Evolutionary conservation across 1,284 basidiomycete genomes (phyloP), one percentile per base, ranked within the genome.

Genomic region (Sutorius eximius): DNA sequence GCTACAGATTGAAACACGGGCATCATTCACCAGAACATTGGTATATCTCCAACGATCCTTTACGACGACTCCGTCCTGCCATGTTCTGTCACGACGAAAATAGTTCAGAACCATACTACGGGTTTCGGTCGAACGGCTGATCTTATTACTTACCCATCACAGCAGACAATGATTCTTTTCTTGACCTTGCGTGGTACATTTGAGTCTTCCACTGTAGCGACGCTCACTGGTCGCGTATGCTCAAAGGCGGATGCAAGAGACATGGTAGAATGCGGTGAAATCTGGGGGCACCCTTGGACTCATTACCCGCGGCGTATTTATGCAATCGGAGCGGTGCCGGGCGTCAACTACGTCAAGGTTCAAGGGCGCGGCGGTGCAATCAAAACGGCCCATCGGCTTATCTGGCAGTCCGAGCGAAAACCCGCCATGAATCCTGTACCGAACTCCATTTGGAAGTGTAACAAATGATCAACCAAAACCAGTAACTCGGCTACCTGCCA

Each of bases 151-250:
- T 55, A 84, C 86, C 87, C 86, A 64, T 89, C 86, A 60, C 87
- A 89, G 58, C 85, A 87, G 27, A 89, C 75, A 43, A 88, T 73
- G 37, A 87, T 81, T 52, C 85, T 73, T 64, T 87, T 87, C 59
- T 72, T 77, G 8, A 72, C 62, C 47, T 64, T 69, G 36, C 54
- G 22, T 15, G 20, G 43, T 1, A 24, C n/a, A 18, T 42, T 42
- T 12, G 40, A 48, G 4, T 33, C 7, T 44, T 43, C 48, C 7
- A 24, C 53, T 3, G 38, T 45, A 7, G 42, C 16, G 24, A 52
- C 36, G 22, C 12, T 50, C 6, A 47, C 30, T 10, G 37, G 30
- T 27, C 40, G 56, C 43, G 47, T 1, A 29, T 33, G 40, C 41
- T 56, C 40, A 32, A 48, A 36, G 15, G 49, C 4, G 38, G 56